These are phyloP conservation scores for Venturia aucupariae DNA, from an alignment of 2,329 filamentous ascomycete species.

Conservation along the genomic window DNA sequence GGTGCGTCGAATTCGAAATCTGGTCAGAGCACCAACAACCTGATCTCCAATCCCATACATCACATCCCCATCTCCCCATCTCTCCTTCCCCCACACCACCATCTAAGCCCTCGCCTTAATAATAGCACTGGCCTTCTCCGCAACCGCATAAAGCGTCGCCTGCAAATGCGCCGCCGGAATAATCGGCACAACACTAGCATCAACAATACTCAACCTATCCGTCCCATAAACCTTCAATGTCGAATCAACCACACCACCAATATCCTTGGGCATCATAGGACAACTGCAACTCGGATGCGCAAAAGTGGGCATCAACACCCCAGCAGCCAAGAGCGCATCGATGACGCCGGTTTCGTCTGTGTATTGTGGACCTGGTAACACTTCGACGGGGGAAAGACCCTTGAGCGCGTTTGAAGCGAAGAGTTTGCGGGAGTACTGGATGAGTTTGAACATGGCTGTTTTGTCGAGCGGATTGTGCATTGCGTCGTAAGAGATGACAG, in stretches of 20 bases:
- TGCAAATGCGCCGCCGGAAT: background rate
- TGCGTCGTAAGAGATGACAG: background rate
- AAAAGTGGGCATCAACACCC: background rate
- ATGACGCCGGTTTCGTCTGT: background rate
- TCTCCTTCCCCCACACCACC: background rate
- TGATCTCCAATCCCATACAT: no score
- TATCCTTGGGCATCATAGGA: constrained; percentile 23
- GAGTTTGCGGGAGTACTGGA: background rate
- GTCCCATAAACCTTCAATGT: constrained; percentile 25
- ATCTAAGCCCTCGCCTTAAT: background rate
- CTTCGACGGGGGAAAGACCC: background rate
- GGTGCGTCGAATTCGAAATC: no score
- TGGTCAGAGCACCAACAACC: no score
- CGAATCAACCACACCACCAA: constrained; percentile 19
- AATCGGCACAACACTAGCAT: constrained; percentile 26
- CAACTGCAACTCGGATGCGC: constrained; percentile 24
- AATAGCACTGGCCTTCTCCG: background rate
- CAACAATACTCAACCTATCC: constrained; percentile 27
- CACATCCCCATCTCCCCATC: background rate
- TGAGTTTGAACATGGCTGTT: background rate
- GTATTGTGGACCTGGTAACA: background rate
- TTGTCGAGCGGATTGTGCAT: background rate
- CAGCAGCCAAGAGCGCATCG: background rate
- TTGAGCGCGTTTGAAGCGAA: background rate
- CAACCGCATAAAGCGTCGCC: background rate